Percentiles rank a stretch among this genome's conserved stretches.
Evolutionary conservation across 2,329 filamentous ascomycete species (phyloP).

Genomic region (Epichloe glyceriae): DNA sequence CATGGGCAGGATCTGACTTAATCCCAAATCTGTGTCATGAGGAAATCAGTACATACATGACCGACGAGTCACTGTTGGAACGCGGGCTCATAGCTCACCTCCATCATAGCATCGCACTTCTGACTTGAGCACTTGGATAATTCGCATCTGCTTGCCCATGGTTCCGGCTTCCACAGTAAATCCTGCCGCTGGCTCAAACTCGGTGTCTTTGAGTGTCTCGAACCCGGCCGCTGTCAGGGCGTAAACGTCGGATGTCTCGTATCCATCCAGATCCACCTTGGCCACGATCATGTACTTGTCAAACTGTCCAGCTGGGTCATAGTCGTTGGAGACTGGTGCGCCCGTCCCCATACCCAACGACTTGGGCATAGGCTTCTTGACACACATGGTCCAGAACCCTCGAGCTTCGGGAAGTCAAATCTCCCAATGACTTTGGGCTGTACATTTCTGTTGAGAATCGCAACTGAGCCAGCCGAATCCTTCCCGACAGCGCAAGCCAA

Average conservation of each 20-base stretch:
- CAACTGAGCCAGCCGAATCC: slow-evolving; percentile 55
- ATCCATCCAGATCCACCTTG: slow-evolving; percentile 53
- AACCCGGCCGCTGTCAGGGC: slow-evolving; percentile 60
- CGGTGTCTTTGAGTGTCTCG: slow-evolving; percentile 64
- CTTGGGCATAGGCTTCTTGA: slow-evolving; percentile 53
- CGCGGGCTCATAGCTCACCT: slow-evolving; percentile 38
- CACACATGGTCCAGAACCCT: slow-evolving; percentile 69
- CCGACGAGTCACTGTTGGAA: no score
- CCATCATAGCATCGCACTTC: slow-evolving; percentile 87
- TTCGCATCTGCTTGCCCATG: slow-evolving; percentile 64
- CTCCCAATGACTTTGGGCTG: slow-evolving; percentile 58
- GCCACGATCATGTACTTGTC: slow-evolving; percentile 77
- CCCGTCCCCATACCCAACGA: slow-evolving; percentile 31
- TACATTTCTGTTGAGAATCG: slow-evolving; percentile 65
- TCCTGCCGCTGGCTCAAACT: slow-evolving; percentile 84
- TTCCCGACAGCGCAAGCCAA: slow-evolving; percentile 49
- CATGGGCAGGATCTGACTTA: slow-evolving; percentile 87
- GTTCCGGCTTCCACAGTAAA: slow-evolving; percentile 76
- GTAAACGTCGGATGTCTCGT: slow-evolving; percentile 69
- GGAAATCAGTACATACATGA: slow-evolving; percentile 8
- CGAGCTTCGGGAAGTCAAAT: slow-evolving; percentile 60
- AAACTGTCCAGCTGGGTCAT: slow-evolving; percentile 47
- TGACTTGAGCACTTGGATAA: slow-evolving; percentile 76
- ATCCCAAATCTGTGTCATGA: slow-evolving; percentile 55
- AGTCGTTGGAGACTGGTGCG: slow-evolving; percentile 39